Percentiles rank a stretch among this genome's conserved stretches.
Evolutionary conservation across 2,329 filamentous ascomycete species (phyloP).

Genomic region (Trichophyton benhamiae): DNA sequence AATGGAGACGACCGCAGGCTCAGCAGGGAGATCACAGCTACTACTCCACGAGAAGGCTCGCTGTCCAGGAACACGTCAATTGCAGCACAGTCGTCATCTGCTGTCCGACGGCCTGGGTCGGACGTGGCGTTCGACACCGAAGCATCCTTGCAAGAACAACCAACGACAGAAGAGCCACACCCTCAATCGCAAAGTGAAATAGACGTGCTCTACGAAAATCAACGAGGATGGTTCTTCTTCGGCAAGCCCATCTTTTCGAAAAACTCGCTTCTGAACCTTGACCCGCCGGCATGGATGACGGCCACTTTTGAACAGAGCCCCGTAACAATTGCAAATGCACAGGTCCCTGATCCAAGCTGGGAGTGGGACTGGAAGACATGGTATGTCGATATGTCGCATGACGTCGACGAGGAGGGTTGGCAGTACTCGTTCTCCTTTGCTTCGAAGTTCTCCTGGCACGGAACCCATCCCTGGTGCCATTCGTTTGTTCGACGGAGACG

Average conservation of each 20-base stretch:
- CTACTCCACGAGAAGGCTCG: conserved; percentile 1
- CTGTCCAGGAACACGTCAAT: not conserved
- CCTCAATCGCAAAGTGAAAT: conserved; percentile 41
- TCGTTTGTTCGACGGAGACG: conserved; percentile 83
- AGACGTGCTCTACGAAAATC: conserved; percentile 90
- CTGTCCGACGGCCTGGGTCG: not conserved
- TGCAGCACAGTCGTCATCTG: not conserved
- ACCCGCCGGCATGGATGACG: conserved; percentile 81
- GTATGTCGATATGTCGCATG: conserved; percentile 67
- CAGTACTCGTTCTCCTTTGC: conserved; percentile 86
- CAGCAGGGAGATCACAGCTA: conserved; percentile 5
- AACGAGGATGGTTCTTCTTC: conserved; percentile 80
- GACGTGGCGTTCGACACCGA: conserved; percentile 3
- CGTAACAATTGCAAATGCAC: conserved; percentile 69
- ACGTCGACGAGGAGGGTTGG: conserved; percentile 85
- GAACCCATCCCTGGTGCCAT: conserved; percentile 78
- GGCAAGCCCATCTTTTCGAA: conserved; percentile 82
- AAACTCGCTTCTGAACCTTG: conserved; percentile 70
- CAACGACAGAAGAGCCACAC: conserved; percentile 15
- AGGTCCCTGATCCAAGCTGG: conserved; percentile 91
- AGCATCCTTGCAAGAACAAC: not conserved
- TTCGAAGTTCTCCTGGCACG: conserved; percentile 69
- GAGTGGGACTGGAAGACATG: conserved; percentile 68
- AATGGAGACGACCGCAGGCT: not conserved
- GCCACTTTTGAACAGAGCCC: conserved; percentile 43